These are phyloP conservation scores for Rosa hybrid DNA, from an alignment of 331 rosid genomes.

Conservation along the genomic window DNA sequence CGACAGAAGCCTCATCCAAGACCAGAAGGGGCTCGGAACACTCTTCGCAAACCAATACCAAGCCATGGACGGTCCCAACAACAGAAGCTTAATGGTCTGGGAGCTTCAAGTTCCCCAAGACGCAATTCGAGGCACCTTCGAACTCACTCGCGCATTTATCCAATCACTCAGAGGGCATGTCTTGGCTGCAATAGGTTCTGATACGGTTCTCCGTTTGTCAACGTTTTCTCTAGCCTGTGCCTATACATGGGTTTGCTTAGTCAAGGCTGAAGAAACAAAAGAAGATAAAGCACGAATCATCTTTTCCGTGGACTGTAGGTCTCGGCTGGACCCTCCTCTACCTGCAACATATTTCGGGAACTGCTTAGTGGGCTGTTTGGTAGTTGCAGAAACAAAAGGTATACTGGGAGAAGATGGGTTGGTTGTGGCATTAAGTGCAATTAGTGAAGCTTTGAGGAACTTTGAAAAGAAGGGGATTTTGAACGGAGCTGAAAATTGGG, in stretches of 20 bases:
- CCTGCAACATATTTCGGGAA: conserved; percentile 36
- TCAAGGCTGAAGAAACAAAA: conserved; percentile 13
- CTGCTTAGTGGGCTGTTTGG: neutral
- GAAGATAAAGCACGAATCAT: neutral
- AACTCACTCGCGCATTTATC: conserved; percentile 5
- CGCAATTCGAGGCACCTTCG: conserved; percentile 21
- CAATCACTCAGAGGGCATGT: neutral
- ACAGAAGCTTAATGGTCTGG: conserved; percentile 22
- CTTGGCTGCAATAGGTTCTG: neutral
- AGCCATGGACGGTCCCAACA: conserved; percentile 17
- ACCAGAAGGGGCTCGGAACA: neutral
- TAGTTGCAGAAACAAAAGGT: neutral
- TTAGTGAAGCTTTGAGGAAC: conserved; percentile 19
- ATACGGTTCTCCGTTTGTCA: conserved; percentile 3
- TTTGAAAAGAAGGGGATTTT: neutral
- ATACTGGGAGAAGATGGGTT: conserved; percentile 32
- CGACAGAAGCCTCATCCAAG: conserved; percentile 9
- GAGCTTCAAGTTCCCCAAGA: neutral
- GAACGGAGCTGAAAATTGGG: neutral
- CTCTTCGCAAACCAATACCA: conserved; percentile 4
- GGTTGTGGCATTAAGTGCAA: conserved; percentile 19
- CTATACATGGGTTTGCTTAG: conserved; percentile 30
- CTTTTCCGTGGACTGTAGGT: conserved; percentile 14
- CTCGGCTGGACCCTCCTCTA: conserved; percentile 16
- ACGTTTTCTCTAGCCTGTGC: conserved; percentile 28